These are phyloP conservation scores for Ustilago bromivora DNA, from an alignment of 1,284 basidiomycete species.

Conservation along the genomic window DNA sequence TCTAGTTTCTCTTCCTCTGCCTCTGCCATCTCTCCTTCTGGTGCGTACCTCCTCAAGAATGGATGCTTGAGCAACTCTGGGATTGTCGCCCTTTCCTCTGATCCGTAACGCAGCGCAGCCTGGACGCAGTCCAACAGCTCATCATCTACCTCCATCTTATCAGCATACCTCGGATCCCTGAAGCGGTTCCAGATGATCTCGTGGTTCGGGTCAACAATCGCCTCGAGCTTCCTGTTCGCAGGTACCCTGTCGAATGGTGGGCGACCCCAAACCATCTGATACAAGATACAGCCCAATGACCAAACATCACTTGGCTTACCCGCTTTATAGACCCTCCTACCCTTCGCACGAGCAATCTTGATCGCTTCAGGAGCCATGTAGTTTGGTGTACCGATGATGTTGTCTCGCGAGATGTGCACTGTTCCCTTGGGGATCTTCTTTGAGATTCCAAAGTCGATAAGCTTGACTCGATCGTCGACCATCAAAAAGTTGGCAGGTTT, in stretches of 20 bases:
- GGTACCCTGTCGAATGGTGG: conserved; percentile 90
- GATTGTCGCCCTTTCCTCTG: conserved; percentile 84
- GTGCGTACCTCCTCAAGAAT: conserved; percentile 65
- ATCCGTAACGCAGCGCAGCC: conserved; percentile 79
- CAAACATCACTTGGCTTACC: conserved; percentile 80
- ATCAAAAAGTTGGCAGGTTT: conserved; percentile 77
- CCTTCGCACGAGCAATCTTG: conserved; percentile 61
- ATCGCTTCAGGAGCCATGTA: conserved; percentile 70
- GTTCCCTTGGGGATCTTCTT: conserved; percentile 77
- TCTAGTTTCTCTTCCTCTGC: conserved; percentile 16
- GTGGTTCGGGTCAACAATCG: conserved; percentile 81
- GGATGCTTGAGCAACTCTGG: conserved; percentile 74
- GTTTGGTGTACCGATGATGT: conserved; percentile 69
- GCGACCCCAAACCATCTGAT: conserved; percentile 92
- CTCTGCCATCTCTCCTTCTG: conserved; percentile 18
- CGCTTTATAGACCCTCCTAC: conserved; percentile 70
- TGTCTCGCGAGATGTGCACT: conserved; percentile 68
- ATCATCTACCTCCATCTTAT: conserved; percentile 73
- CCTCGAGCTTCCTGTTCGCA: conserved; percentile 89
- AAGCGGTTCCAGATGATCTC: conserved; percentile 81
- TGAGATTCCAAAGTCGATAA: conserved; percentile 97
- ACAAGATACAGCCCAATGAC: conserved; percentile 95
- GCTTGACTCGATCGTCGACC: conserved; percentile 85
- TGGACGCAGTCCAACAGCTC: conserved; percentile 81
- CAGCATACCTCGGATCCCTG: conserved; percentile 73